These are phyloP conservation scores for Globisporangium sylvaticum DNA, from an alignment of 352 stramenopile genomes.

Conservation along the genomic window DNA sequence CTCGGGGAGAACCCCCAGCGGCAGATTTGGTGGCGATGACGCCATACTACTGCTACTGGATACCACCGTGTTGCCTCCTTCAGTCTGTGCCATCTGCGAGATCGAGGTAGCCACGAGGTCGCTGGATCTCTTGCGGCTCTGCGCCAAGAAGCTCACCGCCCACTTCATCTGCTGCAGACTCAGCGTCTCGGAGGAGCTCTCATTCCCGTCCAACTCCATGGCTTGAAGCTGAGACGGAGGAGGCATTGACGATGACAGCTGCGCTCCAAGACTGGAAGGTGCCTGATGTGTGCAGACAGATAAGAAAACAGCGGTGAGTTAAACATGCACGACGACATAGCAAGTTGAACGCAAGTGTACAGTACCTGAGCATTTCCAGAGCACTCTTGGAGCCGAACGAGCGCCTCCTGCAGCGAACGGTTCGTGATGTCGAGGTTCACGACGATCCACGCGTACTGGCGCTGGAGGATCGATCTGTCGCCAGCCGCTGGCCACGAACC, in stretches of 20 bases:
- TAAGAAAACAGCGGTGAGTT: background rate
- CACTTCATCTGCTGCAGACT: slow-evolving; percentile 57
- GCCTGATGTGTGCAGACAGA: background rate
- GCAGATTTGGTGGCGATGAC: background rate
- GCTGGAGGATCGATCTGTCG: slow-evolving; percentile 38
- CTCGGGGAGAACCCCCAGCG: slow-evolving; percentile 22
- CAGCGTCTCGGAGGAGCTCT: slow-evolving; percentile 20
- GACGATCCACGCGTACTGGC: slow-evolving; percentile 64
- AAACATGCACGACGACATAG: background rate
- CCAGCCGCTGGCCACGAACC: slow-evolving; percentile 16
- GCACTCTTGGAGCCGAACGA: slow-evolving; percentile 61
- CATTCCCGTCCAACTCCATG: background rate
- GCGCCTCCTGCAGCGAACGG: slow-evolving; percentile 38
- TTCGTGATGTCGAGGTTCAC: slow-evolving; percentile 71
- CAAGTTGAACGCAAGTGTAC: background rate
- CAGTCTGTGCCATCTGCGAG: slow-evolving; percentile 4
- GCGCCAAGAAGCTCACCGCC: slow-evolving; percentile 53
- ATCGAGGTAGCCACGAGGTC: slow-evolving; percentile 14
- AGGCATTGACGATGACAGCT: background rate
- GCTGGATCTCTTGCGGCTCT: slow-evolving; percentile 27
- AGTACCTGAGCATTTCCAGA: slow-evolving; percentile 11
- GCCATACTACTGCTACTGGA: background rate
- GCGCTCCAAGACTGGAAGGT: background rate
- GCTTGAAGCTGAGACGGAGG: background rate
- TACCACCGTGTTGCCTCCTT: background rate